A percentile compares a stretch with the other conserved stretches of the same genome.
phyloP scores from a whole-genome alignment of 495 filamentous ascomycete species.

The Penicillium steckii region DNA sequence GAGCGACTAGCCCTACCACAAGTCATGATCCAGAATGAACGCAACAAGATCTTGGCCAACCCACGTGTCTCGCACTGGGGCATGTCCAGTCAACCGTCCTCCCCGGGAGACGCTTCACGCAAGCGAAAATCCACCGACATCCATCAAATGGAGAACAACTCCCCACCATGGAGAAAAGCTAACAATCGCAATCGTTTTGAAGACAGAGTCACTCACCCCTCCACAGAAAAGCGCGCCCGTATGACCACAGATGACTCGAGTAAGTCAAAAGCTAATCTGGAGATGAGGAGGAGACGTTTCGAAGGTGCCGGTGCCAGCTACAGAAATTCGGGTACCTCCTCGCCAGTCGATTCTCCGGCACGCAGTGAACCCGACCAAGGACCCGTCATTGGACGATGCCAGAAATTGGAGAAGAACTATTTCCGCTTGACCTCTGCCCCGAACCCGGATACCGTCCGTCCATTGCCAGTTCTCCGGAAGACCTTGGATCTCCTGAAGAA shows the following conservation, averaged over 20 bases:
- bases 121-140: conserved; percentile 81
- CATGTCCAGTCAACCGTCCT: conserved; percentile 25
- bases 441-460: conserved; percentile 82
- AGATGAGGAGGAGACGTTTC: conserved; percentile 86
- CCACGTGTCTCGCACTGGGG: conserved; percentile 39
- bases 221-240: conserved; percentile 60
- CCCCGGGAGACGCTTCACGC: conserved; percentile 42
- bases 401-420: conserved; percentile 88
- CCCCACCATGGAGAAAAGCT: conserved; percentile 73
- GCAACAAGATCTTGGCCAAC: conserved; percentile 44
- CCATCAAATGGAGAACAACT: conserved; percentile 42
- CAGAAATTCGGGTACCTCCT: conserved; percentile 41
- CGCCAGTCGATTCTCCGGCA: conserved; percentile 58
- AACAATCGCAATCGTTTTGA: conserved; percentile 64
- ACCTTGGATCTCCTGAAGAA: conserved; percentile 86
- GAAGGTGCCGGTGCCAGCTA: conserved; percentile 59
- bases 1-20: conserved; percentile 81
- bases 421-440: conserved; percentile 90
- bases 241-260: conserved; percentile 55
- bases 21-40: conserved; percentile 75
- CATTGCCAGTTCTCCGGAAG: conserved; percentile 73
- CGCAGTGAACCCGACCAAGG: conserved; percentile 59
- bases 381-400: conserved; percentile 81
- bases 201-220: conserved; percentile 68
- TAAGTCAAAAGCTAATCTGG: conserved; percentile 87